Conservation (phyloP, 2,329 filamentous ascomycete genomes). For the Alternaria atra region DNA sequence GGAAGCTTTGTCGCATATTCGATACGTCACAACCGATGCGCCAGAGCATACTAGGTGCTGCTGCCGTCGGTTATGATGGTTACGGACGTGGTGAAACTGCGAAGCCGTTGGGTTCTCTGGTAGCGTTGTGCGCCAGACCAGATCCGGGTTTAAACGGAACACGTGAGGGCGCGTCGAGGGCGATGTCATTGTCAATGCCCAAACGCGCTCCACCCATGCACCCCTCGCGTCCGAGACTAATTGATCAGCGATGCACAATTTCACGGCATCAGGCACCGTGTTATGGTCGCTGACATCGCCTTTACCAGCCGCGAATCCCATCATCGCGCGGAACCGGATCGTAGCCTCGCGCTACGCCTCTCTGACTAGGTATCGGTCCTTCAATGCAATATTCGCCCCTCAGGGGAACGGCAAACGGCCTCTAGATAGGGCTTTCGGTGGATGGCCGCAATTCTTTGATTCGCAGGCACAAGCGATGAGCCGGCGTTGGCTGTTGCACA, state of each 20-base stretch:
- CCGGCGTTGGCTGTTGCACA: conserved; percentile 41
- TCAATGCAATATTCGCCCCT: conserved; percentile 29
- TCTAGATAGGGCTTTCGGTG: conserved; percentile 21
- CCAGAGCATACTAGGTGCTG: background rate
- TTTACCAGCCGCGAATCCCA: conserved; percentile 16
- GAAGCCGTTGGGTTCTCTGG: conserved; percentile 15
- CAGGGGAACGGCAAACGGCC: conserved; percentile 40
- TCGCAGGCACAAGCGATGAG: conserved; percentile 35
- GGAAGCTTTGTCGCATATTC: background rate
- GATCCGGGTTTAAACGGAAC: conserved; percentile 12
- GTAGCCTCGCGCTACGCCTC: conserved; percentile 15
- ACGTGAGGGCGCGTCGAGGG: conserved; percentile 21
- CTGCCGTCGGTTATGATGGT: background rate
- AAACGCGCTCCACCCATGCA: conserved; percentile 10
- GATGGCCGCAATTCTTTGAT: conserved; percentile 33
- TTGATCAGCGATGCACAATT: conserved; percentile 27
- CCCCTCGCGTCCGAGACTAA: conserved; percentile 10
- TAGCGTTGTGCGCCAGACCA: conserved; percentile 6
- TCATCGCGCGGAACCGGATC: conserved; percentile 30
- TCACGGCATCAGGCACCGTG: conserved; percentile 20
- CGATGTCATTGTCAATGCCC: conserved; percentile 11
- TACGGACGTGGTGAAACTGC: conserved; percentile 9
- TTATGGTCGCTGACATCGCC: conserved; percentile 12
- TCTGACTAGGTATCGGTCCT: conserved; percentile 25
- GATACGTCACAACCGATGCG: conserved; percentile 3